Evolutionary conservation across 176 grass and related monocot species (phyloP), one percentile per base, ranked within the genome.

Genomic region (Eremochloa ophiuroides): DNA sequence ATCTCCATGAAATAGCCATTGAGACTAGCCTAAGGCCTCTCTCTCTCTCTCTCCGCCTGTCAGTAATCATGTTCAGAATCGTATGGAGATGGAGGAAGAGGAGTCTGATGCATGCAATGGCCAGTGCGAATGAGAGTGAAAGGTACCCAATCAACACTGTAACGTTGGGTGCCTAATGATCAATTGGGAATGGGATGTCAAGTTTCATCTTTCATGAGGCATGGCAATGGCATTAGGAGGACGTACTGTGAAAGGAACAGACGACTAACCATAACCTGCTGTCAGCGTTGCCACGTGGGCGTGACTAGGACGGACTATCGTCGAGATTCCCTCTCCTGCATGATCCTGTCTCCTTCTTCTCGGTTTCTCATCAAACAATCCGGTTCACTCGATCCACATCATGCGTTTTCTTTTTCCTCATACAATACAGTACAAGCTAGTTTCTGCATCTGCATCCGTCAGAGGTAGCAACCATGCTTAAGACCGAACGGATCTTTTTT

Each of bases 221-320:
- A 40, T 29, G 11, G 25, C n/a, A 27, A 31, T 72, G 27, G 7
- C 1, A 51, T 76, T 61, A 60, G 34, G 14, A 39, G 48, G 56
- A 27, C 10, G n/a, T 20, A 27, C n/a, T 50, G 8, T 48, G 84
- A 73, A 67, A 73, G 62, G 18, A 39, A 82, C 74, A 48, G n/a
- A n/a, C n/a, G 66, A 85, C 81, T 3, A 48, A 55, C 78, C 23
- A 78, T n/a, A 81, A 62, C 37, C 23, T 44, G 72, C 38, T 37
- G 41, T 78, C 78, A 69, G 80, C 77, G 55, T 69, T 79, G 83
- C 69, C 86, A 91, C 83, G 56, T 82, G 51, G 46, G 50, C 60
- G 42, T 47, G 84, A 94, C 28, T 53, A 71, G 14, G 89, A 91
- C 23, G 71, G 35, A 31, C 11, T 50, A 77, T 56, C 31, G 17